Conservation (phyloP, 305 asterid species). For the Plantago coronopus region DNA sequence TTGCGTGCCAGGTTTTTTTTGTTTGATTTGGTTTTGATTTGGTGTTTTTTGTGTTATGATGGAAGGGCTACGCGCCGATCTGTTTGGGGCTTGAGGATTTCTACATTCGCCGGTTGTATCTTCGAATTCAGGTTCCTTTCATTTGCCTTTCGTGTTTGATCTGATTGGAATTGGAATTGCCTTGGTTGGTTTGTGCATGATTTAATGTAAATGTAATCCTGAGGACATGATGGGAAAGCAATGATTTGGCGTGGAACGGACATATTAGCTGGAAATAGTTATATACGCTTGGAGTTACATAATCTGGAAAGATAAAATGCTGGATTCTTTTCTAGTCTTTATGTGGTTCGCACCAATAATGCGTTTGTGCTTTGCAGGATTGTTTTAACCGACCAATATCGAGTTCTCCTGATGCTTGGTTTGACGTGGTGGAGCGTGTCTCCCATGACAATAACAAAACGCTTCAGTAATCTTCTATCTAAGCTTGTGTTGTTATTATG, state of each 20-base stretch:
- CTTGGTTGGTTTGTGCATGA: not conserved
- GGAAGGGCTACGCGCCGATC: slow-evolving; percentile 98
- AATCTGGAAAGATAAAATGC: slow-evolving; percentile 8
- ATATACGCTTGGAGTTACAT: slow-evolving; percentile 1
- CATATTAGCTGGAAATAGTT: not conserved
- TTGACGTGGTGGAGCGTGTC: slow-evolving; percentile 95
- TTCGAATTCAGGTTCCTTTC: slow-evolving; percentile 73
- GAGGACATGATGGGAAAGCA: no score
- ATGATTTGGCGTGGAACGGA: not conserved
- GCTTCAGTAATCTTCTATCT: slow-evolving; percentile 49
- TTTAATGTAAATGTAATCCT: no score
- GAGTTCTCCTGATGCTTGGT: slow-evolving; percentile 99
- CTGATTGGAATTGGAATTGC: not conserved
- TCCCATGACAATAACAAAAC: slow-evolving; percentile 93
- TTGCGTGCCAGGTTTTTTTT: no score
- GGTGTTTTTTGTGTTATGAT: slow-evolving; percentile 19
- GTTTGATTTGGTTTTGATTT: not conserved
- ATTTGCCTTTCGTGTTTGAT: slow-evolving; percentile 1
- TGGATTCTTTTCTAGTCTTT: not conserved
- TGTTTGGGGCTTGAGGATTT: slow-evolving; percentile 99
- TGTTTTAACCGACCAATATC: slow-evolving; percentile 96
- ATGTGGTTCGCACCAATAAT: slow-evolving; percentile 10
- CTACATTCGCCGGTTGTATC: slow-evolving; percentile 85
- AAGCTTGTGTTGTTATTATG: slow-evolving; percentile 2
- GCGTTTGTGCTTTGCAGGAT: slow-evolving; percentile 50